A percentile compares a stretch with the other conserved stretches of the same genome.
These are phyloP conservation scores for Ustilago xerochloae DNA, from an alignment of 1,284 basidiomycete genomes.

Conservation along the genomic window DNA sequence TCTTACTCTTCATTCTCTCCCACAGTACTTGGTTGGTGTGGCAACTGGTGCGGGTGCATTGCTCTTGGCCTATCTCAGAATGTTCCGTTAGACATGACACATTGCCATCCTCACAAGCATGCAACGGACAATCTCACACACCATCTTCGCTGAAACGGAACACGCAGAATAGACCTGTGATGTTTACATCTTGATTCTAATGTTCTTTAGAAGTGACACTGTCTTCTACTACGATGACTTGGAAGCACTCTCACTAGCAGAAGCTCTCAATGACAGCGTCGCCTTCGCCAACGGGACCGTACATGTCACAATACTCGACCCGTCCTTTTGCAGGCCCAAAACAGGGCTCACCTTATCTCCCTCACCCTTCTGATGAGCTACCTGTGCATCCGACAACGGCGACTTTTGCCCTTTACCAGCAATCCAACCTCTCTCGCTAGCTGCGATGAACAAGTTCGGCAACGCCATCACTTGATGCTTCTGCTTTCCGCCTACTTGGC, in stretches of 20 bases:
- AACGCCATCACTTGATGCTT: slow-evolving; percentile 53
- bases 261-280: slow-evolving; percentile 27
- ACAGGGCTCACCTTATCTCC: slow-evolving; percentile 7
- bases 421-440: slow-evolving; percentile 53
- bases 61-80: slow-evolving; percentile 82
- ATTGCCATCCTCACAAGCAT: background rate
- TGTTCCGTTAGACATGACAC: slow-evolving; percentile 60
- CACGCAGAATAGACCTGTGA: background rate
- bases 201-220: background rate
- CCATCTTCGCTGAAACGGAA: no score
- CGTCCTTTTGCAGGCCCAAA: slow-evolving; percentile 29
- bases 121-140: background rate
- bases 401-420: slow-evolving; percentile 34
- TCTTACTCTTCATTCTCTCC: background rate
- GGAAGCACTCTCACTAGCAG: background rate
- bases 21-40: slow-evolving; percentile 67
- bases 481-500: background rate
- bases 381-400: background rate
- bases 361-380: slow-evolving; percentile 1
- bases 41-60: slow-evolving; percentile 88
- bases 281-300: slow-evolving; percentile 38
- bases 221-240: background rate
- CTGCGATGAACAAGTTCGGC: slow-evolving; percentile 54
- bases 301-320: slow-evolving; percentile 33
- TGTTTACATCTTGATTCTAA: background rate